A percentile compares a stretch with the other conserved stretches of the same genome.
phyloP scores from a whole-genome alignment of 495 filamentous ascomycete genomes.

The Tirmania nivea region DNA sequence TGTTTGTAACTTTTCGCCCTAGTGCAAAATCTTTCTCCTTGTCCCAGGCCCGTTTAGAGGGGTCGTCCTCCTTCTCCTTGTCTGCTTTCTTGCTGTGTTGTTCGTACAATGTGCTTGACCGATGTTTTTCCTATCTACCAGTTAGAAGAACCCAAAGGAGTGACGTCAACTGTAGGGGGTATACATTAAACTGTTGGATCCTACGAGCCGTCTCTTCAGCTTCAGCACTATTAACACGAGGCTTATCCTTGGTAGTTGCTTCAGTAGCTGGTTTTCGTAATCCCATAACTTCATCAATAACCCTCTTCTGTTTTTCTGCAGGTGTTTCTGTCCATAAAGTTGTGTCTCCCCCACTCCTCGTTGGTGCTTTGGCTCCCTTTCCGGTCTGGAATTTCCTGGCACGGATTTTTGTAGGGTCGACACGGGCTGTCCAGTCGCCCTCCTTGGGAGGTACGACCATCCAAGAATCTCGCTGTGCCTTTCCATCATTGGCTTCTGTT shows the following conservation, averaged over 20 bases:
- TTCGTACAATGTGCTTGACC: conserved; percentile 42
- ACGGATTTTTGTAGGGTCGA: conserved; percentile 66
- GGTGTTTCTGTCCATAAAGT: conserved; percentile 83
- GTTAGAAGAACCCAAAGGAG: conserved; percentile 4
- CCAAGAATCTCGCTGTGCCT: conserved; percentile 61
- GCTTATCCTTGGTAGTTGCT: conserved; percentile 13
- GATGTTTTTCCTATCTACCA: conserved; percentile 30
- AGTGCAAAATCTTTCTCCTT: conserved; percentile 83
- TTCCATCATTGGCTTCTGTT: conserved; percentile 10
- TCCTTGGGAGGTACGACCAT: conserved; percentile 69
- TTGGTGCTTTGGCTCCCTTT: conserved; percentile 31
- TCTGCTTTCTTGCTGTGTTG: conserved; percentile 29
- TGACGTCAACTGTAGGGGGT: conserved; percentile 3
- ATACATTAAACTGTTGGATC: conserved; percentile 38
- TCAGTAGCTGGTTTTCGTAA: conserved; percentile 27
- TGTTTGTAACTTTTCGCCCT: conserved; percentile 46
- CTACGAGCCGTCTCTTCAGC: conserved; percentile 29
- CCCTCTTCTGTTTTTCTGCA: conserved; percentile 58
- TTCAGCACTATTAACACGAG: conserved; percentile 20
- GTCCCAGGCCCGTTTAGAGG: conserved; percentile 72
- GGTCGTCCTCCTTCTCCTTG: conserved; percentile 65
- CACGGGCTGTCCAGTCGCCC: conserved; percentile 37
- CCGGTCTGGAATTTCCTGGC: conserved; percentile 69
- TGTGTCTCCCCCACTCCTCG: conserved; percentile 24
- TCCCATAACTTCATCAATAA: conserved; percentile 74